Conservation (phyloP, 805 yeast species). For the Ogataea glucozyma region DNA sequence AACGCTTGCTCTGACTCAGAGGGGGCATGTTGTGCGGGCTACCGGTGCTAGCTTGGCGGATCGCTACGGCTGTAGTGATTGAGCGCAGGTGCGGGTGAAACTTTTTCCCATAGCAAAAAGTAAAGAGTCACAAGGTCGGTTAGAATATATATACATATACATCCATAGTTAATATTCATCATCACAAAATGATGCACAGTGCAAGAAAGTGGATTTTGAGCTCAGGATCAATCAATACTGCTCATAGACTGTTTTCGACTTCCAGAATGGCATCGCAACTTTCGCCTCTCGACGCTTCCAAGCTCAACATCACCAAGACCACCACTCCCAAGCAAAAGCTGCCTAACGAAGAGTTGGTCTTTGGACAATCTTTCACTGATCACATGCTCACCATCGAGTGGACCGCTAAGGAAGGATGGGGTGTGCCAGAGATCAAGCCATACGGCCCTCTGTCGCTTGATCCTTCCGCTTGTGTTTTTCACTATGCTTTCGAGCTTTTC, state of each 20-base stretch:
- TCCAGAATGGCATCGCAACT: slow-evolving; percentile 27
- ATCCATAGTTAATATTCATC: too few relatives aligned
- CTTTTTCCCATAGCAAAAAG: slow-evolving; percentile 4
- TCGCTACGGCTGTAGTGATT: slow-evolving; percentile 1
- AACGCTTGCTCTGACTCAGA: slow-evolving; percentile 1
- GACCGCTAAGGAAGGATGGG: slow-evolving; percentile 81
- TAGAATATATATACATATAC: not conserved
- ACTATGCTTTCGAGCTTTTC: slow-evolving; percentile 91
- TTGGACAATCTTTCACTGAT: slow-evolving; percentile 77
- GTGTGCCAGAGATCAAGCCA: slow-evolving; percentile 82
- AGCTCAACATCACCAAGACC: slow-evolving; percentile 49
- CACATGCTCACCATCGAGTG: slow-evolving; percentile 90
- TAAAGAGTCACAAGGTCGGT: not conserved
- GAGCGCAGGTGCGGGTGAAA: not conserved
- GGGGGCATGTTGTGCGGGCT: slow-evolving; percentile 4
- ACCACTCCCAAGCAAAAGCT: slow-evolving; percentile 52
- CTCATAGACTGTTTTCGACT: slow-evolving; percentile 5
- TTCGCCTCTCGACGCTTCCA: slow-evolving; percentile 54
- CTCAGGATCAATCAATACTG: not conserved
- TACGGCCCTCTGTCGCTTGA: slow-evolving; percentile 75
- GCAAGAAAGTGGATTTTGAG: slow-evolving; percentile 1
- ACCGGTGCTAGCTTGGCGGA: not conserved
- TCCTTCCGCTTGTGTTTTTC: slow-evolving; percentile 89
- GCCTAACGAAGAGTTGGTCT: slow-evolving; percentile 63
- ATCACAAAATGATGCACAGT: slow-evolving; percentile 4